These are phyloP conservation scores for Besnoitia besnoiti DNA, from an alignment of 169 alveolate genomes.

Conservation along the genomic window DNA sequence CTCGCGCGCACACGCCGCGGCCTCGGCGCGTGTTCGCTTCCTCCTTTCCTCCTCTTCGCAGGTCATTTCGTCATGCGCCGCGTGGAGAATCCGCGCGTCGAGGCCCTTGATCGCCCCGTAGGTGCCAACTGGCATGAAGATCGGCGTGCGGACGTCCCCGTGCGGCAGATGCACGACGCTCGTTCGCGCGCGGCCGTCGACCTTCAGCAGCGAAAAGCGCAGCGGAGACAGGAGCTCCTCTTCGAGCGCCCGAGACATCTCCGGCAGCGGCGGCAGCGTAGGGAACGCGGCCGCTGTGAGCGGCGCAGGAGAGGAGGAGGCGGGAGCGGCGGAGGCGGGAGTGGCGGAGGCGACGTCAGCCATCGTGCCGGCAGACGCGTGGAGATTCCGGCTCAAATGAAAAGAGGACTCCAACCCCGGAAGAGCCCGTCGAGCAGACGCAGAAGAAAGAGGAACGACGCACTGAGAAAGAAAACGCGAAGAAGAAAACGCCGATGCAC, in stretches of 20 bases:
- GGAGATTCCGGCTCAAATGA: too few species aligned
- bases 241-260: not conserved
- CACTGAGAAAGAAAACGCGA: too few species aligned
- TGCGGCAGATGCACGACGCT: constrained; percentile 93
- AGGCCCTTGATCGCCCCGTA: constrained; percentile 93
- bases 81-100: constrained; percentile 60
- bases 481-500: too few species aligned
- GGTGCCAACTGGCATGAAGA: constrained; percentile 99
- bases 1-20: not conserved
- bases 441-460: too few species aligned
- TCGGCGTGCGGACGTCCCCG: constrained; percentile 96
- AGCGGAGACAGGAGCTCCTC: not conserved
- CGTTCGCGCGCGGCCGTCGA: constrained; percentile 91
- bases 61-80: not conserved
- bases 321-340: not conserved
- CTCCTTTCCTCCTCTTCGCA: not conserved
- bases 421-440: too few species aligned
- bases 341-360: too few species aligned
- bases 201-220: constrained; percentile 51
- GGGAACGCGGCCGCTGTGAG: too few species aligned
- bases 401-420: too few species aligned
- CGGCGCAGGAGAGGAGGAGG: not conserved
- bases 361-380: too few species aligned
- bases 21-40: not conserved
- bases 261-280: not conserved